Percentiles rank a stretch among this genome's conserved stretches.
These are phyloP conservation scores for Niebla homalea DNA, from an alignment of 495 filamentous ascomycete species.

Conservation along the genomic window DNA sequence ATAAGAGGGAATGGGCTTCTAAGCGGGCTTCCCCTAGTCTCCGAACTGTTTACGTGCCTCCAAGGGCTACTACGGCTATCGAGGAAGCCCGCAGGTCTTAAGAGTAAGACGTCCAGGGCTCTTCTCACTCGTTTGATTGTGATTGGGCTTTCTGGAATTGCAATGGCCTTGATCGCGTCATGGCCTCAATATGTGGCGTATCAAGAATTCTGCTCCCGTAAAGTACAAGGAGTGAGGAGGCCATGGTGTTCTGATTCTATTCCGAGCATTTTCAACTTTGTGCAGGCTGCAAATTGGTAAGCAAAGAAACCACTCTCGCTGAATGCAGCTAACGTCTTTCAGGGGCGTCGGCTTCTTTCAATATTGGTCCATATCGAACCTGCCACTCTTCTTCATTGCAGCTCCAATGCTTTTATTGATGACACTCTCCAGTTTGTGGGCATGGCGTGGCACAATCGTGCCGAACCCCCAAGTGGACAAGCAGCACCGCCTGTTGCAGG, in stretches of 20 bases:
- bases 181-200: conserved; percentile 70
- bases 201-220: conserved; percentile 46
- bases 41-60: conserved; percentile 34
- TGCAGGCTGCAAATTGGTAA: conserved; percentile 84
- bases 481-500: background rate
- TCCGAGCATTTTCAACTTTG: conserved; percentile 84
- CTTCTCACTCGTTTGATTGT: background rate
- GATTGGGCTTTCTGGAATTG: conserved; percentile 49
- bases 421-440: conserved; percentile 43
- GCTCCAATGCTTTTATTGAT: conserved; percentile 65
- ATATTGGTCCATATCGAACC: conserved; percentile 80
- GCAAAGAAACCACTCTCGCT: conserved; percentile 8
- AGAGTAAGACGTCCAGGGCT: background rate
- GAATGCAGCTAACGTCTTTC: conserved; percentile 8
- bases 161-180: conserved; percentile 50
- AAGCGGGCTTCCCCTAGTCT: conserved; percentile 60
- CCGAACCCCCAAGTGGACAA: background rate
- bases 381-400: conserved; percentile 79
- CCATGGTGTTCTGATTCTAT: conserved; percentile 61
- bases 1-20: conserved; percentile 81
- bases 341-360: conserved; percentile 80
- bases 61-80: background rate
- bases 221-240: conserved; percentile 24
- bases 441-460: background rate
- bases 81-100: too few species aligned